Base-by-base conservation (phyloP, 306 rosid genomes). In the Boehmeria nivea region DNA sequence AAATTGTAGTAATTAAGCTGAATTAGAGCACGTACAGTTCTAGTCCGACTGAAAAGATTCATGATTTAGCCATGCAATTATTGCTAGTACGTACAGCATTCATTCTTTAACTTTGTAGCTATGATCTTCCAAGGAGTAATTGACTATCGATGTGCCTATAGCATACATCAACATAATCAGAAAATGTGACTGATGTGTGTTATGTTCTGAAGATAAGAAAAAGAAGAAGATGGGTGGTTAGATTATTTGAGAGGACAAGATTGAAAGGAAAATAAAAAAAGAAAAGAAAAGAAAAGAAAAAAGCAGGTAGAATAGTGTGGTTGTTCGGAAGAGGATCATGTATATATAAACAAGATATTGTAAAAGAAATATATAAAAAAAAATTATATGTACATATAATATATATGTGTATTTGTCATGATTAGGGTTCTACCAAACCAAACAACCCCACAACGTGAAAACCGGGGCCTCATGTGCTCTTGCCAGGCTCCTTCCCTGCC, bases 371-470 rank as follows among this genome's bases (percentile, higher is more conserved):
- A 31, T 1, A 31, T 4, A 10, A 6, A 2, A 31, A 31, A 2
- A 31, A 4, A 31, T 6, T 31, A 6, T 4, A 31, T 31, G 9
- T 31, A 31, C 2, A 31, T 31, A 31, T 28, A 28, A 28, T 28
- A 2, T 31, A 1, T 1, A 31, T 31, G 9, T 1, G 9, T 31
- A 31, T 31, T 31, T 10, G 1, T 54, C 59, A 81, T 79, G 75
- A 79, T 66, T 70, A 77, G 70, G 70, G 72, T 84, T 82, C 74
- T 51, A 73, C 78, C 88, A 28, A 49, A 72, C 70, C 71, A n/a
- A n/a, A n/a, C n/a, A n/a, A n/a, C n/a, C n/a, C n/a, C n/a, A 66
- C 77, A 67, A 69, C 81, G 77, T 54, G 61, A 72, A 81, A 70
- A 38, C 73, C 74, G 78, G 80, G 81, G 64, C 71, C 64, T 55